Percentiles rank a stretch among this genome's conserved stretches.
These are phyloP conservation scores for Auricularia cornea DNA, from an alignment of 768 basidiomycete genomes.

Conservation along the genomic window DNA sequence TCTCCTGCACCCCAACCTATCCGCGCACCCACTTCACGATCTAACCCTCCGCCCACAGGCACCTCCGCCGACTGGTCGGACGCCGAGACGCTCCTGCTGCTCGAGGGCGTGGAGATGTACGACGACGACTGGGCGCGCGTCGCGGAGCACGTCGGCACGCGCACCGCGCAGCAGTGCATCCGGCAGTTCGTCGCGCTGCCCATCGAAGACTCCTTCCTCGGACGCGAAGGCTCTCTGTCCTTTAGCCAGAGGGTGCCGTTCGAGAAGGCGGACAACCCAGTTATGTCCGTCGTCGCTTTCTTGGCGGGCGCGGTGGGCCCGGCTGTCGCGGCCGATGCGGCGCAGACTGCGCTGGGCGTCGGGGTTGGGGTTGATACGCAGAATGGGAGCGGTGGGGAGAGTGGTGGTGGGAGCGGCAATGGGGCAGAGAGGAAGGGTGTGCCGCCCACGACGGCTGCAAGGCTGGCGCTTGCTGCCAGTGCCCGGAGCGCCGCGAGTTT, in stretches of 20 bases:
- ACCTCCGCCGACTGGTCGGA: conserved; percentile 76
- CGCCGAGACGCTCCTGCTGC: conserved; percentile 75
- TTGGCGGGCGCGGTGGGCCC: conserved; percentile 88
- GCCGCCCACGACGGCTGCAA: conserved; percentile 72
- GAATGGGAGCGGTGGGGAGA: conserved; percentile 20
- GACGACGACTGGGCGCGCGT: conserved; percentile 95
- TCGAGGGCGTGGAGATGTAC: conserved; percentile 98
- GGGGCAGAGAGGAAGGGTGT: conserved; percentile 27
- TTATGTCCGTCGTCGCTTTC: conserved; percentile 98
- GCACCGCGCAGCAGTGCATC: conserved; percentile 91
- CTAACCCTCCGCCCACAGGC: no score
- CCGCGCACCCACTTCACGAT: no score
- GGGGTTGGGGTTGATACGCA: conserved; percentile 46
- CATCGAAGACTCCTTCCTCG: conserved; percentile 91
- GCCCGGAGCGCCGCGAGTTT: conserved; percentile 75
- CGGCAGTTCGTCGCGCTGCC: conserved; percentile 92
- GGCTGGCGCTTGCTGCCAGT: conserved; percentile 82
- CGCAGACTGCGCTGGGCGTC: conserved; percentile 69
- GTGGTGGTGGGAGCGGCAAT: no score
- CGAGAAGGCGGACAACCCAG: conserved; percentile 92
- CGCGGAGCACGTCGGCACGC: conserved; percentile 86
- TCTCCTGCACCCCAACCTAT: conserved; percentile 30
- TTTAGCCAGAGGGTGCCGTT: conserved; percentile 74
- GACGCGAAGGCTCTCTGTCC: conserved; percentile 58
- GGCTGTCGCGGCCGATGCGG: conserved; percentile 86